Percentiles rank a stretch among this genome's conserved stretches.
These are phyloP conservation scores for Ceriops tagal DNA, from an alignment of 345 rosid genomes.

Conservation along the genomic window DNA sequence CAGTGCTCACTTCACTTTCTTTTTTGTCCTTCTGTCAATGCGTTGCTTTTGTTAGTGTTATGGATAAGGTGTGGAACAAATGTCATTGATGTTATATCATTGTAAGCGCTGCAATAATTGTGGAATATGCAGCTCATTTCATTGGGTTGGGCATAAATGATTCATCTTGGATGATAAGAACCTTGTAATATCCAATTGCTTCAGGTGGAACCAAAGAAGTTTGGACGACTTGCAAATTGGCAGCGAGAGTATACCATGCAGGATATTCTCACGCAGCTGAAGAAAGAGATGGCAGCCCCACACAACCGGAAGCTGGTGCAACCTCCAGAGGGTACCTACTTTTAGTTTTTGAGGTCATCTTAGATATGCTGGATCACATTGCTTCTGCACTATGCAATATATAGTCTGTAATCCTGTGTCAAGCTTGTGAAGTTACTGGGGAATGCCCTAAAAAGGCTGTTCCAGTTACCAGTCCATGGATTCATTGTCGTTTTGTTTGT, in stretches of 20 bases:
- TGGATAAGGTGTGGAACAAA: no score
- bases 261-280: constrained; percentile 37
- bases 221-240: constrained; percentile 31
- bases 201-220: constrained; percentile 37
- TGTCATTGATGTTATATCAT: no score
- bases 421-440: constrained; percentile 37
- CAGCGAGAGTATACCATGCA: constrained; percentile 36
- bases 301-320: constrained; percentile 33
- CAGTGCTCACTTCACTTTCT: not conserved
- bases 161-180: not conserved
- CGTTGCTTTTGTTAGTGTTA: not conserved
- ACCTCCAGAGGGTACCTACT: constrained; percentile 41
- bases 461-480: constrained; percentile 31
- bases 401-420: constrained; percentile 47
- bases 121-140: not conserved
- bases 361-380: constrained; percentile 9
- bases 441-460: constrained; percentile 37
- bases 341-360: constrained; percentile 20
- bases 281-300: constrained; percentile 34
- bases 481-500: constrained; percentile 34
- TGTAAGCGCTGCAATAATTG: no score
- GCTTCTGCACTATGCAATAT: constrained; percentile 38
- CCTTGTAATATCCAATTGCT: constrained; percentile 6
- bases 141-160: not conserved
- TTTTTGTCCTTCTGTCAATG: not conserved